Conservation (phyloP, 441 rosid genomes). For the Metrosideros polymorpha region DNA sequence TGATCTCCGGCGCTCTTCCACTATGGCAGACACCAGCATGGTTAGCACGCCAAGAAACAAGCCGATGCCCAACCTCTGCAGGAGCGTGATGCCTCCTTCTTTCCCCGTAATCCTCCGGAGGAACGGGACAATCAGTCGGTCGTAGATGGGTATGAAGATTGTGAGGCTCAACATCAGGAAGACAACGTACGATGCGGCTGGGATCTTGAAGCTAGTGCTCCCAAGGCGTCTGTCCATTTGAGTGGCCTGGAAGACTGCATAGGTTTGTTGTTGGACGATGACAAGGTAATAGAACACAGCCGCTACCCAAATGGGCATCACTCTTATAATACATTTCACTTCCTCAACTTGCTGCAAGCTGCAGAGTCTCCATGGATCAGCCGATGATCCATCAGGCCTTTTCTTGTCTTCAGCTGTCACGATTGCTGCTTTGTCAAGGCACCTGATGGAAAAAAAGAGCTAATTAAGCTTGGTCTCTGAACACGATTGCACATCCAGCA, state of each 20-base stretch:
- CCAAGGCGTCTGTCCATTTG: background rate
- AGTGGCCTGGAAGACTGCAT: background rate
- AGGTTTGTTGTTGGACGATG: background rate
- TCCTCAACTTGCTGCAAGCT: background rate
- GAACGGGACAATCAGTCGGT: background rate
- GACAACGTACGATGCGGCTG: background rate
- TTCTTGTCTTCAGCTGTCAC: background rate
- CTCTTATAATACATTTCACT: background rate
- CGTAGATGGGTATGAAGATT: conserved; percentile 3
- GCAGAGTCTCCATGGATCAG: background rate
- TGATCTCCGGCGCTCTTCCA: conserved; percentile 18
- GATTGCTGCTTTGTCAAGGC: background rate
- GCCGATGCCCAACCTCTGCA: conserved; percentile 28
- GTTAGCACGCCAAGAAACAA: conserved; percentile 16
- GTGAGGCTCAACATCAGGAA: background rate
- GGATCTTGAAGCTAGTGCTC: background rate
- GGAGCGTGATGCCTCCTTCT: background rate
- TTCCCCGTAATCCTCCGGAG: background rate
- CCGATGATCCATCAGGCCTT: background rate
- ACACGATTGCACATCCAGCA: background rate
- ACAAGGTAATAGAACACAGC: background rate
- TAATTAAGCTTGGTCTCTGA: background rate
- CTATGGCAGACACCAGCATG: conserved; percentile 17
- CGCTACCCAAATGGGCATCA: background rate
- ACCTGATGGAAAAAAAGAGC: background rate